Evolutionary conservation across 2,329 filamentous ascomycete genomes (phyloP), one percentile per base, ranked within the genome.

Genomic region (Drechslerella coelobrocha): DNA sequence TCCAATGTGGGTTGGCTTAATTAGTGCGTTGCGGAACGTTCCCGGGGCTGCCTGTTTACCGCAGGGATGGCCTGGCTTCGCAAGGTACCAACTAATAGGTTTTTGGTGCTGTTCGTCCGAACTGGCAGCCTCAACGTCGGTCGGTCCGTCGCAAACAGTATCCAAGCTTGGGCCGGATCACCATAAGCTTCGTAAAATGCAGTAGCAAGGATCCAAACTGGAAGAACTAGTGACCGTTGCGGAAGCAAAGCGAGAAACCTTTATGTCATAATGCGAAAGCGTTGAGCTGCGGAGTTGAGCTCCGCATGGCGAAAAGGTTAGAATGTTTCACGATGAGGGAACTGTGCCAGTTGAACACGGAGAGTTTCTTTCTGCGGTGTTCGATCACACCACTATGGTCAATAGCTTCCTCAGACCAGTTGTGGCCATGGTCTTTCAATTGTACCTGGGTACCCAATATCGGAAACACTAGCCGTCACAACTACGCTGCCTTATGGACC

Each of bases 301-400:
- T 53, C 27, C 52, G 34, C 3, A 51, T 39, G 12, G 2, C 12
- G 12, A n/a, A 39, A 10, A 39, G 34, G 34, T n/a, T 5, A 10
- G 34, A 27, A 45, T 61, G 63, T 68, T 68, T 68, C 55, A 68
- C 39, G 55, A 60, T 60, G 47, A 61, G 45, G 10, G 29, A 45
- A 52, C 29, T 17, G 43, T 50, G 50, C 27, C 24, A 10, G 29
- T 10, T 23, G 9, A 10, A 50, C 39, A 37, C 55, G 63, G 63
- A 48, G 55, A 68, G 53, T 65, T 68, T 59, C 41, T 6, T 26
- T 34, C 47, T 37, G n/a, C 26, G 48, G 48, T 59, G 19, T 59
- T 39, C 41, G 24, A 29, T 59, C 43, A 47, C 37, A 27, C 3
- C 14, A 24, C n/a, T n/a, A n/a, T n/a, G n/a, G 27, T 19, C 12